Conservation (phyloP, 106 monocot genomes). For the Dactylorhiza incarnata region DNA sequence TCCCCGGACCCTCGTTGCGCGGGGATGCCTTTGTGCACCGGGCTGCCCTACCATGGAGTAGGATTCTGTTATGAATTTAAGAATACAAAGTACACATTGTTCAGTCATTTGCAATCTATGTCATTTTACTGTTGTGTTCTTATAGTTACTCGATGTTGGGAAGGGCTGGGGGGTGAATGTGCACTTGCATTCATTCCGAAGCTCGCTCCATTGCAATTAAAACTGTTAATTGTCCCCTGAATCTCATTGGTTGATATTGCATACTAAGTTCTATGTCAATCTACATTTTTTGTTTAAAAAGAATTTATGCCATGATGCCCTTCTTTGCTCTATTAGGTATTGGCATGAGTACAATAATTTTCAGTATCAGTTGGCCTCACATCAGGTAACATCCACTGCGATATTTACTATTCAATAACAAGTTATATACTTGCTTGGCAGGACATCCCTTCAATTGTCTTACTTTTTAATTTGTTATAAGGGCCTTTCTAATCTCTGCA, state of each 20-base stretch:
- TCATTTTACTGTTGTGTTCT: background rate
- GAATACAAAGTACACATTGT: background rate
- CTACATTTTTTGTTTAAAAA: background rate
- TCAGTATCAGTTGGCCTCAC: slow-evolving; percentile 75
- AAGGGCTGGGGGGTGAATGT: background rate
- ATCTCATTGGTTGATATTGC: background rate
- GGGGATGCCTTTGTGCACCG: too few species aligned
- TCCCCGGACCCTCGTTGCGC: too few species aligned
- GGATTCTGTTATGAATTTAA: background rate
- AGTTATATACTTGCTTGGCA: background rate
- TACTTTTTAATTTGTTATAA: background rate
- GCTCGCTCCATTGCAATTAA: too few species aligned
- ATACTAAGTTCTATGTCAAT: background rate
- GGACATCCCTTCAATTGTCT: background rate
- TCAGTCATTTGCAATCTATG: background rate
- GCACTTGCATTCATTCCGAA: too few species aligned
- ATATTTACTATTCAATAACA: background rate
- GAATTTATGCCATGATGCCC: background rate
- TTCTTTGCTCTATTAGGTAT: slow-evolving; percentile 41
- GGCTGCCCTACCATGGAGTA: background rate
- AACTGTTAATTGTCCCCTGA: background rate
- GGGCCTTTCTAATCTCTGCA: background rate
- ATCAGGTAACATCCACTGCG: slow-evolving; percentile 50
- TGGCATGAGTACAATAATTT: slow-evolving; percentile 96
- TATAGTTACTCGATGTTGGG: background rate